Base-by-base conservation (phyloP, 116 monocot genomes). In the Iris pallida region DNA sequence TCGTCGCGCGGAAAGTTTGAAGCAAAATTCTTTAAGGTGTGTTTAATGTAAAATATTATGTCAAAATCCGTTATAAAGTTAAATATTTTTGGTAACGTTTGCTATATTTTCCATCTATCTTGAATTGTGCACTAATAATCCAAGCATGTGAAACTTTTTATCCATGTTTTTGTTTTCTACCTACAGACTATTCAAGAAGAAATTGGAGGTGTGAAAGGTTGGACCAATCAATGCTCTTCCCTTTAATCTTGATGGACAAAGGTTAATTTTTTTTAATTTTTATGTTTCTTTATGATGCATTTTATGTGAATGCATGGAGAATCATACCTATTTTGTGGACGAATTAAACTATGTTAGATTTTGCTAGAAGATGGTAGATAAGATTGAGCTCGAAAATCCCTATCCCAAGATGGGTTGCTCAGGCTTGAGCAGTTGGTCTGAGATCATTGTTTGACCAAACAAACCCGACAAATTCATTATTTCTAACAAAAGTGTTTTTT, bases 161-260 rank as follows among this genome's bases (percentile, higher is more conserved):
- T 42, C 44, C 45, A 20, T 51, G 52, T 57, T 57, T 54, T 73
- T 47, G 6, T 76, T 49, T 47, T 59, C 54, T 46, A 5, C 47
- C 58, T 62, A 8, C 16, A 61, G 11, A 53, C 73, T 92, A 93
- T n/a, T 75, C 81, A 98, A 81, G 92, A 93, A 62, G 97, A 98
- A 83, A 98, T 98, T 68, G 97, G 97, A n/a, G 97, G 97, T 67
- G 97, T 98, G 19, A 98, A 98, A 73, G 97, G 97, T 93, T 72
- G 97, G 97, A 71, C 97, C 97, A 43, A 98, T 98, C 16, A 98
- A 92, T 78, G 83, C 93, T 53, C 65, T 98, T 49, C 90, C 97
- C 14, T 98, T 98, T 64, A 98, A 98, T 87, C 97, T 92, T 70
- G 97, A 98, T 84, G 97, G 97, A 46, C 79, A 88, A 84, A 98